Percentiles rank a stretch among this genome's conserved stretches.
These are phyloP conservation scores for Mycosphaerella sp. DNA, from an alignment of 2,329 filamentous ascomycete genomes.

Conservation along the genomic window DNA sequence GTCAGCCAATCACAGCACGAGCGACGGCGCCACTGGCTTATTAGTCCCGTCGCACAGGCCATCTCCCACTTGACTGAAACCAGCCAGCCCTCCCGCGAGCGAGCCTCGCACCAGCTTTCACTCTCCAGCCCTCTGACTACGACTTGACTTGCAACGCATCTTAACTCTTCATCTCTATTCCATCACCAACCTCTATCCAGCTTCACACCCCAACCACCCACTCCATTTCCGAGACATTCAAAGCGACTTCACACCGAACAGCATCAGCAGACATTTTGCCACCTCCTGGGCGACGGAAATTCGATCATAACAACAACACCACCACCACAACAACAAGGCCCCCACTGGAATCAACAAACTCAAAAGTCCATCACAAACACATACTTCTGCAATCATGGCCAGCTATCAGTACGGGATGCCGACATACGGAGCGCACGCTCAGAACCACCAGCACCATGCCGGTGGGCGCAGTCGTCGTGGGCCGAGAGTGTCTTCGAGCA, in stretches of 20 bases:
- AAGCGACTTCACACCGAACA: slow-evolving; percentile 4
- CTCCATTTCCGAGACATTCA: background rate
- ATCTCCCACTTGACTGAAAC: background rate
- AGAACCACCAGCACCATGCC: slow-evolving; percentile 62
- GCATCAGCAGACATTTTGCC: slow-evolving; percentile 1
- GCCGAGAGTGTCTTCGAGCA: slow-evolving; percentile 74
- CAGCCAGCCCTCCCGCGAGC: background rate
- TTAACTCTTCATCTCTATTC: background rate
- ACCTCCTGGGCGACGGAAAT: slow-evolving; percentile 1
- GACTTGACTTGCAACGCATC: background rate
- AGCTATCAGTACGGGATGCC: slow-evolving; percentile 46
- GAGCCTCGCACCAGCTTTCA: background rate
- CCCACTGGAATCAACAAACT: too few species aligned
- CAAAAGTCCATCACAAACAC: slow-evolving; percentile 1
- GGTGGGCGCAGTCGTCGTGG: slow-evolving; percentile 78
- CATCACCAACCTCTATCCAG: background rate
- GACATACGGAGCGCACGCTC: slow-evolving; percentile 46
- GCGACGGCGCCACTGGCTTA: background rate
- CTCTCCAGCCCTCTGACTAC: background rate
- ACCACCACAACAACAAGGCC: background rate
- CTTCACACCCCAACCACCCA: background rate
- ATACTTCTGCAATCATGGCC: slow-evolving; percentile 36
- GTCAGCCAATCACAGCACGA: background rate
- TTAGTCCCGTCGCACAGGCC: background rate
- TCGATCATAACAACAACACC: background rate